Evolutionary conservation across 2,329 filamentous ascomycete species (phyloP), one percentile per base, ranked within the genome.

Genomic region (Coniochaeta prunicola): DNA sequence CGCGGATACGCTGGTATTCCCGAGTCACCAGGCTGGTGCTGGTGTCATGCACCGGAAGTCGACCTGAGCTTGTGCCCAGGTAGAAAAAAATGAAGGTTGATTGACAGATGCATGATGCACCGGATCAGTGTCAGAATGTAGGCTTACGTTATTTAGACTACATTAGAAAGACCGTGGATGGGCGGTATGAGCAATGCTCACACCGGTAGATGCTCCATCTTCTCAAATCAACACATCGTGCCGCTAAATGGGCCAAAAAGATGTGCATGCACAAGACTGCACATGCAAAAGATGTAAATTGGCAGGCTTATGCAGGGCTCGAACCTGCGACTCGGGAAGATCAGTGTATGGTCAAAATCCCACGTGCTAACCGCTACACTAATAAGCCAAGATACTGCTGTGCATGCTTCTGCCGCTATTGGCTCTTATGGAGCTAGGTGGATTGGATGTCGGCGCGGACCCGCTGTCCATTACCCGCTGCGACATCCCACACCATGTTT

Each of bases 1-100:
- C 65, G 92, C 92, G 21, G 92, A 97, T 74, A 89, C 90, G 6
- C 75, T 97, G 61, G 79, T 97, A 57, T 96, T 89, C 74, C 92
- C 92, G 5, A 94, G 88, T 67, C 92, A 96, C 70, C 92, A 97
- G 70, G 71, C 64, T 56, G 68, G 64, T 17, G 71, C 70, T 60
- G 69, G 70, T 34, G 59, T 66, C 10, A 48, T 73, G 58, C 66
- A 73, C 60, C 66, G 69, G 48, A 71, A 66, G 63, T 58, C 64
- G 31, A 21, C 30, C 17, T 55, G 30, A 55, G 33, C 7, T 17
- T n/a, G 9, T n/a, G 15, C 15, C 34, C 34, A 15, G 34, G 13
- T 15, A 36, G 7, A 4, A n/a, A 38, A 5, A 38, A 7, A 17
- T 38, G 4, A 17, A 38, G 36, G 36, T 17, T 38, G 36, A 15